Base-by-base conservation (phyloP, 768 basidiomycete genomes). In the Tulasnella sp. region DNA sequence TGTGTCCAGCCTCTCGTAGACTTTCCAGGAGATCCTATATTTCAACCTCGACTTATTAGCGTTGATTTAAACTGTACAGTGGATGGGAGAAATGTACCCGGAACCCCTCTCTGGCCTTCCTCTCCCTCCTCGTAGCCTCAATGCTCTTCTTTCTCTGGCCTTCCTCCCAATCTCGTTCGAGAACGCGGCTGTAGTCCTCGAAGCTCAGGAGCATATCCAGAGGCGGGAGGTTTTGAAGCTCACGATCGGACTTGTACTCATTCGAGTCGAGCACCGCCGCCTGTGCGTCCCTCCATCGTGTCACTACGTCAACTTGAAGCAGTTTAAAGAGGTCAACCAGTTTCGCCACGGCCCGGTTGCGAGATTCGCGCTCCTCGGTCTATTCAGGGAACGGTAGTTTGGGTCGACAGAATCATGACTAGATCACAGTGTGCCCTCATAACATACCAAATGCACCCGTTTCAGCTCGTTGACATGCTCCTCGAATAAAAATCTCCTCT, bases 201-300 rank as follows among this genome's bases (percentile, higher is more conserved):
- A 92, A 98, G 0, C 91, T 87, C 38, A 88, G 79, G 22, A 99
- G 76, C 60, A 98, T 87, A 67, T 98, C 96, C 38, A 98, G 76
- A 1, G 85, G 86, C 10, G 94, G 94, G 43, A 97, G 76, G 66
- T 79, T 83, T 63, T 80, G 84, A 51, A 99, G 74, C 62, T 92
- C 87, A 19, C 31, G 29, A 65, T 98, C 92, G 25, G 72, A 70
- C 46, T 77, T 79, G 85, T 87, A 99, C 48, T 85, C 85, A 0
- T 83, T 78, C 1, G 90, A 88, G 19, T 84, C 82, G 8, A 81
- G 66, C 41, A 99, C 79, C 63, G 86, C 75, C 17, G 80, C 77
- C 64, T 88, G 85, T 0, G 92, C 92, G 60, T 81, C 79, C 51
- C 87, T 79, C 92, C 94, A 99, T 21, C 90, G 83, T 0, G 92